Base-by-base conservation (phyloP, 2,329 filamentous ascomycete genomes). In the Aspergillus calidoustus region DNA sequence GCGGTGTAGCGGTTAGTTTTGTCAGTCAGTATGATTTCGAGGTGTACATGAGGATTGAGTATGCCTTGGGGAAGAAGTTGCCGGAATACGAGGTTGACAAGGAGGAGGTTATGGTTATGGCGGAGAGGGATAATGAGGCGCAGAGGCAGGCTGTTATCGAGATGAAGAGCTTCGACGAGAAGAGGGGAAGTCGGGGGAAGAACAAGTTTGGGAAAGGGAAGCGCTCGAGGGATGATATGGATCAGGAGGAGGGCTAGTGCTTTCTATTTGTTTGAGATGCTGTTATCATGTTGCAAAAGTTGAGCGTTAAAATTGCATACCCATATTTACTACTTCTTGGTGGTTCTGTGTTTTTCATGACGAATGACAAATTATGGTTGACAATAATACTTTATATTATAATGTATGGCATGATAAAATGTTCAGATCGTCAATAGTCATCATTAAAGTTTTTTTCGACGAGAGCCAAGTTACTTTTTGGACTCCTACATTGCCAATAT, bases 1-100 rank as follows among this genome's bases (percentile, higher is more conserved):
- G 89, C 1, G 93, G 93, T 54, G 86, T 91, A 48, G 92, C 93
- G 3, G 85, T 97, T 48, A 91, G 84, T 56, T 80, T 97, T 8
- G 89, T 95, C 3, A 96, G 91, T 0, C 93, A 97, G 76, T 97
- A 96, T 67, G 93, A 96, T 71, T 80, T 93, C 1, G 91, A 93
- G 74, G 85, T 95, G 23, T 96, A 87, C 78, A 80, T 90, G 70
- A 83, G 93, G 19, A 96, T 96, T 54, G 93, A 97, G 76, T 86
- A 87, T 2, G 91, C 92, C 0, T 80, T 97, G 8, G 91, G 91
- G 13, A 91, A 90, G 80, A 88, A 93, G 78, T 81, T 96, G 59
- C 77, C 82, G 0, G 88, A 91, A 72, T 91, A 91, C 70, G 81
- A 86, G 2, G 83, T 87, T 0, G 86, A 89, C 52, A 92, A 92